A percentile compares a stretch with the other conserved stretches of the same genome.
Evolutionary conservation across 495 filamentous ascomycete genomes (phyloP).

Genomic region (Penicillium steckii): DNA sequence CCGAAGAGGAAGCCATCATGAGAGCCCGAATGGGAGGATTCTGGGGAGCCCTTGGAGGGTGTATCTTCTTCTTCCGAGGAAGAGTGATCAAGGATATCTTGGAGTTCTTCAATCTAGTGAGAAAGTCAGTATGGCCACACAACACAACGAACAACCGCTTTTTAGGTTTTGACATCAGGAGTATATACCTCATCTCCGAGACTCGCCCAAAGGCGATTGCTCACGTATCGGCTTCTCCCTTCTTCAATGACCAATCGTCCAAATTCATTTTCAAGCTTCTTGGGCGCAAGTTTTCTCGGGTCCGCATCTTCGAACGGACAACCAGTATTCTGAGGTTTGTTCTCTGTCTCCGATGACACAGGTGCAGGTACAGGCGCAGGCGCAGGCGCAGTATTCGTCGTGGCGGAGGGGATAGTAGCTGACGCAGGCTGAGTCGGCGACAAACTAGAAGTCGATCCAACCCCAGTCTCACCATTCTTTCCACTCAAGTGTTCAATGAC

Average conservation of each 20-base stretch:
- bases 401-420: neutral
- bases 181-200: conserved; percentile 74
- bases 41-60: conserved; percentile 60
- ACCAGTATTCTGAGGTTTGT: conserved; percentile 12
- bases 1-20: conserved; percentile 72
- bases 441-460: conserved; percentile 4
- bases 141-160: no score
- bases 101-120: conserved; percentile 66
- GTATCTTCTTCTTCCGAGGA: conserved; percentile 64
- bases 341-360: neutral
- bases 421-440: conserved; percentile 8
- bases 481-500: conserved; percentile 68
- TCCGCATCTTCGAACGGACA: conserved; percentile 31
- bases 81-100: conserved; percentile 64
- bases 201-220: conserved; percentile 85
- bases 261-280: conserved; percentile 61
- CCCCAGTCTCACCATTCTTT: conserved; percentile 13
- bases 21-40: conserved; percentile 46
- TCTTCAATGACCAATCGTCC: conserved; percentile 84
- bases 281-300: conserved; percentile 25
- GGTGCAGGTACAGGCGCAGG: neutral
- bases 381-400: conserved; percentile 4
- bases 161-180: neutral
- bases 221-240: conserved; percentile 79
- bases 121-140: conserved; percentile 4